A percentile compares a stretch with the other conserved stretches of the same genome.
Evolutionary conservation across 2,329 filamentous ascomycete genomes (phyloP).

Genomic region (Penicillium sp.): DNA sequence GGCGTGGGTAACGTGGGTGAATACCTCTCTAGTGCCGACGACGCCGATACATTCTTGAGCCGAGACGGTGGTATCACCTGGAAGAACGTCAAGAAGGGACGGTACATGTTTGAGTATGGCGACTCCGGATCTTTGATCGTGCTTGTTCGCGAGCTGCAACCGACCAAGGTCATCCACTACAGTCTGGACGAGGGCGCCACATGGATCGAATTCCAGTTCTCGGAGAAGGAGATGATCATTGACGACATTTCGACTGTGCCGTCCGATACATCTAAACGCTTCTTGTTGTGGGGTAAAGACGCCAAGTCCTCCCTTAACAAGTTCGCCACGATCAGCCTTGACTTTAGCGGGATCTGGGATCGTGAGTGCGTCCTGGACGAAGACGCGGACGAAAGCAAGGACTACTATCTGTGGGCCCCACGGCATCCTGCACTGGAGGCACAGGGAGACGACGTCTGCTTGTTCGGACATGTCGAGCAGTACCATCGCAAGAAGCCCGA

Average conservation of each 20-base stretch:
- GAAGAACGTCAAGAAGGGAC: slow-evolving; percentile 80
- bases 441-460: slow-evolving; percentile 67
- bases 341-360: slow-evolving; percentile 79
- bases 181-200: slow-evolving; percentile 75
- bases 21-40: slow-evolving; percentile 62
- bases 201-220: slow-evolving; percentile 76
- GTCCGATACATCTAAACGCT: slow-evolving; percentile 85
- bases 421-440: slow-evolving; percentile 64
- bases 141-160: slow-evolving; percentile 69
- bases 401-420: slow-evolving; percentile 87
- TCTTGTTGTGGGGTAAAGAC: slow-evolving; percentile 79
- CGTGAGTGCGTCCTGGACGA: slow-evolving; percentile 68
- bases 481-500: slow-evolving; percentile 89
- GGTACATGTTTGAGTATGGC: slow-evolving; percentile 90
- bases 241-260: slow-evolving; percentile 82
- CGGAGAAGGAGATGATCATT: slow-evolving; percentile 67
- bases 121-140: slow-evolving; percentile 93
- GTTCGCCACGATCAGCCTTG: slow-evolving; percentile 75
- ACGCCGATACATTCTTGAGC: slow-evolving; percentile 88
- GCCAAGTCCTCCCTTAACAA: slow-evolving; percentile 45
- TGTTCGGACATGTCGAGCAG: slow-evolving; percentile 86
- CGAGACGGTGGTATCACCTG: slow-evolving; percentile 86
- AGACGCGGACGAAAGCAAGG: slow-evolving; percentile 53
- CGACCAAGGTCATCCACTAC: slow-evolving; percentile 70
- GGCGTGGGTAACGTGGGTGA: slow-evolving; percentile 87